Evolutionary conservation across 441 rosid genomes (phyloP).

Genomic region (Euphorbia schlechtendalii): DNA sequence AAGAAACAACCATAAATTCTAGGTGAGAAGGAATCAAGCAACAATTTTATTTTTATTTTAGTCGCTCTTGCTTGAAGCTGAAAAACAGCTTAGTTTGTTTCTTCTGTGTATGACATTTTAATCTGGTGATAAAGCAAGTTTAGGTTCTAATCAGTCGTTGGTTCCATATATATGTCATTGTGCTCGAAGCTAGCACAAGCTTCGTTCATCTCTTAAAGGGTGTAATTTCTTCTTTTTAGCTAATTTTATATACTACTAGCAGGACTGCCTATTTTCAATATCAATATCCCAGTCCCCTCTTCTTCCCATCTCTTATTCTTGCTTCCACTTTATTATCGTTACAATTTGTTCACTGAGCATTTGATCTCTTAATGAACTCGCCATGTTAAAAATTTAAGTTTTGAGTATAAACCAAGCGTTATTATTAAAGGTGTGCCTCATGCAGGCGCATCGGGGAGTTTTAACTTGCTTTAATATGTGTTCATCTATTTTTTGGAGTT

Average conservation of each 20-base stretch:
- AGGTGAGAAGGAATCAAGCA: background rate
- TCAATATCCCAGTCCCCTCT: background rate
- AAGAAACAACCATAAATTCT: background rate
- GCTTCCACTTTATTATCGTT: background rate
- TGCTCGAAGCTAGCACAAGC: background rate
- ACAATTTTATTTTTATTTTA: background rate
- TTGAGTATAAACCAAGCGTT: background rate
- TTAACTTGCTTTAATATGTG: no score
- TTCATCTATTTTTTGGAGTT: no score
- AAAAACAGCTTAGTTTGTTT: background rate
- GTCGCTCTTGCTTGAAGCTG: constrained; percentile 10
- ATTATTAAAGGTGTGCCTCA: no score
- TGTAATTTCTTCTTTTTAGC: background rate
- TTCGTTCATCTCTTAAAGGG: background rate
- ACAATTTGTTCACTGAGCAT: no score
- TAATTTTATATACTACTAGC: background rate
- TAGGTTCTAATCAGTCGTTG: background rate
- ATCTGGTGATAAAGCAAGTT: background rate
- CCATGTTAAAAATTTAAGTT: background rate
- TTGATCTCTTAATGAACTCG: constrained; percentile 4
- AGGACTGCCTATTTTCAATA: background rate
- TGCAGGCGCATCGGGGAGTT: no score
- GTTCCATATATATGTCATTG: background rate
- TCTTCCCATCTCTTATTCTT: background rate
- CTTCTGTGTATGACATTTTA: background rate